These are phyloP conservation scores for Hanseniaspora vineae DNA, from an alignment of 805 yeast species.

Conservation along the genomic window DNA sequence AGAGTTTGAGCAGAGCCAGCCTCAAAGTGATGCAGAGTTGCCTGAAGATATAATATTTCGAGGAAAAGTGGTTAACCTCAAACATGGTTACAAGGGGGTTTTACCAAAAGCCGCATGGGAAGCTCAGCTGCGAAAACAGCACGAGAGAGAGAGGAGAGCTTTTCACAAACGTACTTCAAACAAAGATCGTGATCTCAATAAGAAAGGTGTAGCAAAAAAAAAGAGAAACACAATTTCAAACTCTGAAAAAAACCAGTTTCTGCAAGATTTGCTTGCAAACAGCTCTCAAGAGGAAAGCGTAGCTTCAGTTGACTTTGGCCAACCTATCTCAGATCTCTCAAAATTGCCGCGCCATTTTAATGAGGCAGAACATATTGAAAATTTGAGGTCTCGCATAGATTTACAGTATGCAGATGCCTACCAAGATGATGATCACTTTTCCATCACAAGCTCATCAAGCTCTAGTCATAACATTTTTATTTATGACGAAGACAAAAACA, in stretches of 20 bases:
- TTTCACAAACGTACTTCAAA: neutral
- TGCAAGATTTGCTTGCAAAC: constrained; percentile 13
- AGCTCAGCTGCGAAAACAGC: constrained; percentile 9
- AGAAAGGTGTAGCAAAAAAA: constrained; percentile 18
- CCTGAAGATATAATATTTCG: constrained; percentile 12
- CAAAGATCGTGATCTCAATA: neutral
- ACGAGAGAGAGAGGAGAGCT: neutral
- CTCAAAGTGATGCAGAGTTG: neutral
- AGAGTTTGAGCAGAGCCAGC: neutral
- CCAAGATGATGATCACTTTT: constrained; percentile 1
- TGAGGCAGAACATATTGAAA: neutral
- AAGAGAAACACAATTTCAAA: constrained; percentile 3
- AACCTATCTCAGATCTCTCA: too few species aligned
- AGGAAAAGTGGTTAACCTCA: constrained; percentile 17
- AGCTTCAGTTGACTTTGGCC: too few species aligned
- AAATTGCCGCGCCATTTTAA: too few species aligned
- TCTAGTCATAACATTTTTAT: neutral
- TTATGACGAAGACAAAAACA: neutral
- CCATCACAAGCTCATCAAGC: neutral
- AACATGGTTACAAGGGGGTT: constrained; percentile 21
- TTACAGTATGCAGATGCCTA: constrained; percentile 2
- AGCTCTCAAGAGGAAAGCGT: constrained; percentile 3
- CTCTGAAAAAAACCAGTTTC: constrained; percentile 9
- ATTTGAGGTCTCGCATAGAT: constrained; percentile 1
- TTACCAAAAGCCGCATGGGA: constrained; percentile 22